Conservation (phyloP, 179 eudicot genomes). For the Spergularia azorica region DNA sequence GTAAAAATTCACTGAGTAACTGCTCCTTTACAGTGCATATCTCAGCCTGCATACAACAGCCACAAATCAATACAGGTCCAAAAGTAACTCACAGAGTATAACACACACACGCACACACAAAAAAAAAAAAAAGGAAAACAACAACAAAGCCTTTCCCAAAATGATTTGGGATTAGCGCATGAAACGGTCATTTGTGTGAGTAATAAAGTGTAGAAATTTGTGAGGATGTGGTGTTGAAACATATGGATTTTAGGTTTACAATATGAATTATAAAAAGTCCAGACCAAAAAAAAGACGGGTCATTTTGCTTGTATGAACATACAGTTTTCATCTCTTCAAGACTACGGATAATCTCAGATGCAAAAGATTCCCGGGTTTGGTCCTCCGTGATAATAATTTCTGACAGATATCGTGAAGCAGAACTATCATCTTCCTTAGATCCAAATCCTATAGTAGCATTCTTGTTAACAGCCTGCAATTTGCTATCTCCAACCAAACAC, state of each 20-base stretch:
- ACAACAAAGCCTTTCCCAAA: no score
- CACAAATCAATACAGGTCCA: conserved; percentile 24
- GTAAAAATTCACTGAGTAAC: conserved; percentile 71
- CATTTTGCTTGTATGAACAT: conserved; percentile 22
- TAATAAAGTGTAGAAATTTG: no score
- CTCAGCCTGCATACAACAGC: conserved; percentile 53
- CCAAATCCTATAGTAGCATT: conserved; percentile 48
- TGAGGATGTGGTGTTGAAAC: no score
- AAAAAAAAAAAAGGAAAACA: background rate
- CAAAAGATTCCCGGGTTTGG: conserved; percentile 56
- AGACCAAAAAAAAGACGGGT: conserved; percentile 1
- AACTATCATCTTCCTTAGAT: conserved; percentile 61
- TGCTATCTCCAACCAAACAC: conserved; percentile 67
- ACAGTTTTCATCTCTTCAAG: conserved; percentile 54
- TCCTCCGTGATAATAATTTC: conserved; percentile 48
- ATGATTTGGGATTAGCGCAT: no score
- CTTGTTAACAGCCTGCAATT: conserved; percentile 51
- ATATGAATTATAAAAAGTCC: no score
- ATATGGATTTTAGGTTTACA: no score
- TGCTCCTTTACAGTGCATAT: conserved; percentile 55
- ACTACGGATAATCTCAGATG: conserved; percentile 50
- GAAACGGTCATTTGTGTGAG: no score
- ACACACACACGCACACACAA: background rate
- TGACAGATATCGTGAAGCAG: conserved; percentile 55
- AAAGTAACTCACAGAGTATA: background rate